Evolutionary conservation across 2,329 filamentous ascomycete species (phyloP).

Genomic region (Monilinia fructicola): DNA sequence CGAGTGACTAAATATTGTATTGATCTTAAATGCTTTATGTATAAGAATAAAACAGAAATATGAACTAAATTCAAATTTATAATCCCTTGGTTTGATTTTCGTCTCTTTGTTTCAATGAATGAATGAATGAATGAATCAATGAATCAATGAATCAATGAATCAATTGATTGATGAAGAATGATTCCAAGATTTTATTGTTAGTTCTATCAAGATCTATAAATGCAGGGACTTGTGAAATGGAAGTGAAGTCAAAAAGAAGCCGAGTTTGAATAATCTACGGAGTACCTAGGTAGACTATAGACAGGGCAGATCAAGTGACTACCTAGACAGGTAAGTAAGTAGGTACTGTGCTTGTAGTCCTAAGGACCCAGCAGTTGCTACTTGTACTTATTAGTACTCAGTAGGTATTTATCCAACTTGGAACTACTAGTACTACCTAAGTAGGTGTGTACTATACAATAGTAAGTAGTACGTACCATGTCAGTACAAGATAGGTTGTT

Average conservation of each 20-base stretch:
- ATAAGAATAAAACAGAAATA: background rate
- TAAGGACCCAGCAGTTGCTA: no score
- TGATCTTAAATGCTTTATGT: background rate
- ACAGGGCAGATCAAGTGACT: no score
- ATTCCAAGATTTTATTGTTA: slow-evolving; percentile 6
- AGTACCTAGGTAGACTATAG: background rate
- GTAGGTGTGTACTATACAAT: no score
- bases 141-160: no score
- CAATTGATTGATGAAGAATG: no score
- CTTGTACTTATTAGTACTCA: no score
- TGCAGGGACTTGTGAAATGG: background rate
- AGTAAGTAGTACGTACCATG: no score
- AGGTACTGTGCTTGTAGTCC: no score
- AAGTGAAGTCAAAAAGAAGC: background rate
- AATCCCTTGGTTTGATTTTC: background rate
- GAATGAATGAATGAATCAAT: background rate
- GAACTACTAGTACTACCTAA: no score
- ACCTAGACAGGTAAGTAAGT: no score
- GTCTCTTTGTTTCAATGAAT: background rate
- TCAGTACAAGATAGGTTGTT: no score
- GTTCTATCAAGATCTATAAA: background rate
- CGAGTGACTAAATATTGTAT: slow-evolving; percentile 1
- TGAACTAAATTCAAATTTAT: background rate
- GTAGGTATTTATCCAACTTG: no score
- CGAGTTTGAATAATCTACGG: background rate